Conservation (phyloP, 177 flowering plant genomes). For the Vitis hybrid region DNA sequence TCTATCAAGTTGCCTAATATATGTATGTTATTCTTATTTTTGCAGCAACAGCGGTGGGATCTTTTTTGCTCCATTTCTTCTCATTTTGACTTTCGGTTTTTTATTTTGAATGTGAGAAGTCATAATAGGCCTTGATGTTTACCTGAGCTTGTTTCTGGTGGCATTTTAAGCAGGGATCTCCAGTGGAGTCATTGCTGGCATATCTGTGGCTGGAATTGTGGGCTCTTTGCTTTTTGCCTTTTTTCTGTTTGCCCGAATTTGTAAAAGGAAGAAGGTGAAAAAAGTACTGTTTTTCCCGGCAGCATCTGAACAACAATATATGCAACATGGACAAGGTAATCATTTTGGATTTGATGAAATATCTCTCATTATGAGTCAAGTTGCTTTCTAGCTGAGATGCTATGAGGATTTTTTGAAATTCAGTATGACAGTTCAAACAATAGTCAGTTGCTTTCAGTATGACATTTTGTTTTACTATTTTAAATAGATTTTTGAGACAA, state of each 20-base stretch:
- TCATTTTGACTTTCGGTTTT: conserved; percentile 1
- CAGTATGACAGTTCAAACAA: no score
- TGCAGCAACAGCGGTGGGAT: conserved; percentile 39
- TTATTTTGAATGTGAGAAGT: no score
- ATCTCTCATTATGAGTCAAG: no score
- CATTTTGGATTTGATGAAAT: not conserved
- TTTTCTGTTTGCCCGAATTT: conserved; percentile 19
- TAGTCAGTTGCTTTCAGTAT: not conserved
- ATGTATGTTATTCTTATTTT: conserved; percentile 4
- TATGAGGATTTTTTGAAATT: no score
- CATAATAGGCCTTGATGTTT: not conserved
- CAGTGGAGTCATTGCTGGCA: conserved; percentile 37
- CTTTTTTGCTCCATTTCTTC: not conserved
- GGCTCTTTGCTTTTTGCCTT: conserved; percentile 20
- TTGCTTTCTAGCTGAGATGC: not conserved
- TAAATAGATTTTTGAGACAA: not conserved
- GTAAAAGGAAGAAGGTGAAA: conserved; percentile 25
- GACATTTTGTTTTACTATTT: not conserved
- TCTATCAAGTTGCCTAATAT: not conserved
- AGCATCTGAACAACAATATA: conserved; percentile 15
- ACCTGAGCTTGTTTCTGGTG: conserved; percentile 8
- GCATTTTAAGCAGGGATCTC: conserved; percentile 36
- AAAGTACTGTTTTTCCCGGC: conserved; percentile 22
- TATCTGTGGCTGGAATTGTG: conserved; percentile 31
- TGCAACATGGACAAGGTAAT: conserved; percentile 22